Percentiles rank a stretch among this genome's conserved stretches.
These are phyloP conservation scores for Arachnomyces sp. DNA, from an alignment of 2,329 filamentous ascomycete genomes.

Conservation along the genomic window DNA sequence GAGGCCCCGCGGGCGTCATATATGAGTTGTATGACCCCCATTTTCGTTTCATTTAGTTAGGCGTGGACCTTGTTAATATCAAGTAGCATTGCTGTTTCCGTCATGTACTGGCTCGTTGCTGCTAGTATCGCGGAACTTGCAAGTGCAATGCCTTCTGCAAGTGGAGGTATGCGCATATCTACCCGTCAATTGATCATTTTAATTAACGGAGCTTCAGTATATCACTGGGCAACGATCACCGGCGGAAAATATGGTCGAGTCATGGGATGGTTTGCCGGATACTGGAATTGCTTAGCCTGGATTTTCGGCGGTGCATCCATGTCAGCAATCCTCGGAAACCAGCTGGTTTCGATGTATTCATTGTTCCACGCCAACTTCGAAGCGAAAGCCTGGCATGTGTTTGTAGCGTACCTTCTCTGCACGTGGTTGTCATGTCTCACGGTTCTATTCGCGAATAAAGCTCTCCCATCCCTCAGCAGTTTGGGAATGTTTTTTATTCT, in stretches of 20 bases:
- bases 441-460: conserved; percentile 50
- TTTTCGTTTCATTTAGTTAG: not conserved
- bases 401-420: conserved; percentile 49
- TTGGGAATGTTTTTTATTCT: conserved; percentile 50
- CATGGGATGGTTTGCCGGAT: conserved; percentile 41
- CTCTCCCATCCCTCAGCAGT: conserved; percentile 45
- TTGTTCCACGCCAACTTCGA: conserved; percentile 49
- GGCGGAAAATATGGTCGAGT: conserved; percentile 48
- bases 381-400: conserved; percentile 50
- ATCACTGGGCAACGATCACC: conserved; percentile 54
- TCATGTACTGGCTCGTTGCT: conserved; percentile 52
- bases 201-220: conserved; percentile 33
- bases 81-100: conserved; percentile 32
- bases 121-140: conserved; percentile 54
- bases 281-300: conserved; percentile 44
- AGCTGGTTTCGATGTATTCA: conserved; percentile 53
- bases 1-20: conserved; percentile 53
- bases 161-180: conserved; percentile 34
- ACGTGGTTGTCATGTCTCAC: conserved; percentile 46
- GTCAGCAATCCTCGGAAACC: conserved; percentile 50
- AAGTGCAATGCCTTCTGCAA: conserved; percentile 53
- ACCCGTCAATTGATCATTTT: conserved; percentile 1
- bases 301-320: conserved; percentile 55
- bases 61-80: conserved; percentile 12
- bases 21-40: conserved; percentile 47